Evolutionary conservation across 106 monocot species (phyloP), one percentile per base, ranked within the genome.

Genomic region (Xerophyta viscosa): DNA sequence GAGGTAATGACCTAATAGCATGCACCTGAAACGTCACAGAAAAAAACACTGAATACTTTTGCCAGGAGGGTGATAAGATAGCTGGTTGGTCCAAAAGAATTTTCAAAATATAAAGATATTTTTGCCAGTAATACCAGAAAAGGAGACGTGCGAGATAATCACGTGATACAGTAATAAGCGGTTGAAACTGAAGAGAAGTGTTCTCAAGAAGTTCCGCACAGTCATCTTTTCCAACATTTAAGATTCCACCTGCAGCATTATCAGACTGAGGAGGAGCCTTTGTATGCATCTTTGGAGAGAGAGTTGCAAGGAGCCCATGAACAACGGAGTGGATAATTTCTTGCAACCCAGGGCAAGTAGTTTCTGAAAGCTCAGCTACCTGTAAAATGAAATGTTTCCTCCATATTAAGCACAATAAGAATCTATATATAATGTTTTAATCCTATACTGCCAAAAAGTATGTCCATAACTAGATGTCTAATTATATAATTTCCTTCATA

Each of bases 61-160:
- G n/a, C n/a, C n/a, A n/a, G n/a, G n/a, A n/a, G 10, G 33, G 33
- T 33, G 33, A 5, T 6, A 33, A 33, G 10, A 33, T 5, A 33
- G 10, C 33, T n/a, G 33, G 33, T 33, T 5, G 10, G 33, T 33
- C 33, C 33, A 5, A 33, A 33, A n/a, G n/a, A n/a, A n/a, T n/a
- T n/a, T n/a, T n/a, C n/a, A n/a, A n/a, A n/a, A n/a, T n/a, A n/a
- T n/a, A n/a, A n/a, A n/a, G n/a, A n/a, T n/a, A n/a, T 33, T 33
- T 39, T 39, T 62, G 46, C 14, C 8, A 39, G 24, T 19, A 49
- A 50, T 62, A 91, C 91, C 91, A 91, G 69, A 91, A 91, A 0
- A 91, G 56, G 8, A 91, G 78, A 2, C 91, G 91, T 19, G 85
- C 91, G 33, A 91, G 81, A 54, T 91, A 91, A 52, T 91, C 91